Conservation (phyloP, 768 basidiomycete species). For the Kwoniella bestiolae region DNA sequence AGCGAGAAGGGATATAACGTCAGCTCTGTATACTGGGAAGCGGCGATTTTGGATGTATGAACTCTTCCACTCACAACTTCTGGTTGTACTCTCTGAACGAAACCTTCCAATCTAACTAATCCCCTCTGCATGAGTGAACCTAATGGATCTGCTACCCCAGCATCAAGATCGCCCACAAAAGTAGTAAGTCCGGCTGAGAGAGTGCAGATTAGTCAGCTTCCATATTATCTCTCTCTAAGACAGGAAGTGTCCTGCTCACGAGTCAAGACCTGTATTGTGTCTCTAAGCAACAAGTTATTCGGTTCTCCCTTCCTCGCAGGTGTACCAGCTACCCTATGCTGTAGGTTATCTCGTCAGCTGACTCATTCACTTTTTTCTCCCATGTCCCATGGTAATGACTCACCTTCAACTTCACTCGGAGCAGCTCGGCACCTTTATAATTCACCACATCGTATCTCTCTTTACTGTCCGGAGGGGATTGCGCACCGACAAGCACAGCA, state of each 20-base stretch:
- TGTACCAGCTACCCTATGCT: constrained; percentile 33
- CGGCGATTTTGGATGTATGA: too few species aligned
- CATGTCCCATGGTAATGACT: constrained; percentile 1
- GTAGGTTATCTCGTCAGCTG: constrained; percentile 19
- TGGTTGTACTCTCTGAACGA: constrained; percentile 46
- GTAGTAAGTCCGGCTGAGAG: constrained; percentile 28
- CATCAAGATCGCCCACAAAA: constrained; percentile 54
- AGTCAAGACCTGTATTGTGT: constrained; percentile 45
- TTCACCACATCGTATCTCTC: constrained; percentile 37
- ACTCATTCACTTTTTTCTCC: background rate
- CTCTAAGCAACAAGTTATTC: constrained; percentile 9
- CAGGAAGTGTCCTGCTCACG: constrained; percentile 26
- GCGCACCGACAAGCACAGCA: constrained; percentile 36
- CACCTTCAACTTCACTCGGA: constrained; percentile 55
- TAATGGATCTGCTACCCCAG: constrained; percentile 20
- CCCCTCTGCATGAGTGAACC: constrained; percentile 47
- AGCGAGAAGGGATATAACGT: constrained; percentile 54
- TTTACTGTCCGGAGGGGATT: constrained; percentile 18
- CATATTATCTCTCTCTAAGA: background rate
- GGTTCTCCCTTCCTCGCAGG: constrained; percentile 25
- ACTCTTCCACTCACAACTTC: constrained; percentile 51
- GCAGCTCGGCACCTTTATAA: constrained; percentile 39
- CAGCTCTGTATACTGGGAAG: too few species aligned
- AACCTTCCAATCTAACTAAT: constrained; percentile 55
- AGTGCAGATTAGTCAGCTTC: background rate